Evolutionary conservation across 371 early-diverging fungal species (phyloP).

Genomic region (Funneliformis caledonium): DNA sequence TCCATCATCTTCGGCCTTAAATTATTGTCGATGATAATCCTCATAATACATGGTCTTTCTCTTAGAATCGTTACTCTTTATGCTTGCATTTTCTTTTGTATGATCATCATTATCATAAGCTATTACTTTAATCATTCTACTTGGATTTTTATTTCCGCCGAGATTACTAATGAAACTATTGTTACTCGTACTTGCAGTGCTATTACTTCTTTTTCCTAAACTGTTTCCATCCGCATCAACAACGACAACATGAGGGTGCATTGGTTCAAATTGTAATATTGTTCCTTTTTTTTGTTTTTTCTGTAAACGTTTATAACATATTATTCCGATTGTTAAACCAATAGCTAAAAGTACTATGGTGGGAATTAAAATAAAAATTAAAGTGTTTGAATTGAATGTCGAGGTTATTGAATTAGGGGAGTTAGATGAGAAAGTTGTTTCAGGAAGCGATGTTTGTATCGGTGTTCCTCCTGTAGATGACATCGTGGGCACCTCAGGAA

Average conservation of each 20-base stretch:
- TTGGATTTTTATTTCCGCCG: neutral
- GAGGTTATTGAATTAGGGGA: too few relatives aligned
- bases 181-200: neutral
- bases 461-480: too few relatives aligned
- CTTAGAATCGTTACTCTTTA: too few relatives aligned
- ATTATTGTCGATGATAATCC: too few relatives aligned
- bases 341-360: too few relatives aligned
- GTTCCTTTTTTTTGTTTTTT: constrained; percentile 3
- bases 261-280: constrained; percentile 34
- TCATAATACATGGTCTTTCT: too few relatives aligned
- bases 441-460: too few relatives aligned
- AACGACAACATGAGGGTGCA: constrained; percentile 27
- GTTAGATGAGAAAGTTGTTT: too few relatives aligned
- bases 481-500: too few relatives aligned
- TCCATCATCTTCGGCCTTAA: too few relatives aligned
- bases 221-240: constrained; percentile 6
- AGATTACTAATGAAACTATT: neutral
- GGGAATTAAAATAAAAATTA: too few relatives aligned
- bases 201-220: neutral
- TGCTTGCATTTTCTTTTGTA: neutral
- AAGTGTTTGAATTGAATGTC: too few relatives aligned
- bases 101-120: neutral
- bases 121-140: neutral
- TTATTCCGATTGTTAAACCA: neutral
- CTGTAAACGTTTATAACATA: neutral